These are phyloP conservation scores for Fragaria nilgerrensis DNA, from an alignment of 306 rosid genomes.

Conservation along the genomic window DNA sequence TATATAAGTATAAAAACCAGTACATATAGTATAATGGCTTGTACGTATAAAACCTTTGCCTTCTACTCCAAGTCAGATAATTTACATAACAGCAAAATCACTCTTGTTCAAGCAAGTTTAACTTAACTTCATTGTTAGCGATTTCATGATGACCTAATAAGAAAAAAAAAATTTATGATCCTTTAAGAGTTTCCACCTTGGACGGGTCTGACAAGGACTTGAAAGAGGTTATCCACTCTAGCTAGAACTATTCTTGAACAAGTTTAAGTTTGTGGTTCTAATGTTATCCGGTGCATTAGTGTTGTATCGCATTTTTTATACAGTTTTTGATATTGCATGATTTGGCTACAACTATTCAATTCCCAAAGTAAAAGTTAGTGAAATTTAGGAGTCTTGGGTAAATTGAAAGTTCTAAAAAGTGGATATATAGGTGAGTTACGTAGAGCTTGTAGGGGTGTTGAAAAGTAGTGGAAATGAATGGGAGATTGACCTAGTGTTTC, in stretches of 20 bases:
- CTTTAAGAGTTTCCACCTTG: too few relatives aligned
- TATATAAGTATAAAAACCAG: slow-evolving; percentile 14
- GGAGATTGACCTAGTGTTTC: slow-evolving; percentile 3
- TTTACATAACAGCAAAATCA: neutral
- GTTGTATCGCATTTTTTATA: neutral
- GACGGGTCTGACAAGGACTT: too few relatives aligned
- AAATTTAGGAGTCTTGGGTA: neutral
- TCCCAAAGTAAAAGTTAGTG: neutral
- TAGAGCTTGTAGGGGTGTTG: neutral
- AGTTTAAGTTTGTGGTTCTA: too few relatives aligned
- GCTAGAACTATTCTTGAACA: too few relatives aligned
- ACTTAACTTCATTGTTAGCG: neutral
- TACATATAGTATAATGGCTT: slow-evolving; percentile 1
- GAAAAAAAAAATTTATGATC: too few relatives aligned
- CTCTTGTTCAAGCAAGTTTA: neutral
- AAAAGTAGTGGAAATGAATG: slow-evolving; percentile 21
- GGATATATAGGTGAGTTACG: neutral
- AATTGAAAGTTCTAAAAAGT: neutral
- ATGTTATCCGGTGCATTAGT: too few relatives aligned
- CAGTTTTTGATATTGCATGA: neutral
- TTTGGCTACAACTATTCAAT: neutral
- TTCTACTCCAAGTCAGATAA: neutral
- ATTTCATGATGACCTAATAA: too few relatives aligned
- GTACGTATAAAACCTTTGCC: neutral
- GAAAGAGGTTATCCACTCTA: too few relatives aligned